Conservation (phyloP, 495 filamentous ascomycete genomes). For the Aspergillus baeticus region DNA sequence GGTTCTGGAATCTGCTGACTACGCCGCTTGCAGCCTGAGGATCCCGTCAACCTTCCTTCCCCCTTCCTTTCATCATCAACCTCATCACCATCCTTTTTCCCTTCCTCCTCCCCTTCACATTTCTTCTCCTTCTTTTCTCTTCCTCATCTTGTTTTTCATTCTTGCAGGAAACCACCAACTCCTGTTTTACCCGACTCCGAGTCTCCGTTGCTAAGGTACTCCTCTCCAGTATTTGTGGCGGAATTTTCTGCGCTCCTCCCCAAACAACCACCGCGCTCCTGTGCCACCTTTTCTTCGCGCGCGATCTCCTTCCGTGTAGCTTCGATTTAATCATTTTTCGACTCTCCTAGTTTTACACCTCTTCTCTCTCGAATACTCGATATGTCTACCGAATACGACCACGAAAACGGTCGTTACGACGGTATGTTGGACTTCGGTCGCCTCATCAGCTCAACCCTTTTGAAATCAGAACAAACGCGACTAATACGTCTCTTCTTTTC, state of each 20-base stretch:
- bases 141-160: not conserved
- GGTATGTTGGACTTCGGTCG: slow-evolving; percentile 55
- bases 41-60: slow-evolving; percentile 3
- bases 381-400: slow-evolving; percentile 80
- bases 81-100: slow-evolving; percentile 15
- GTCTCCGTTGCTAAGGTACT: slow-evolving; percentile 8
- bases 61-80: slow-evolving; percentile 30
- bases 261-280: slow-evolving; percentile 4
- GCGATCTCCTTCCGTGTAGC: slow-evolving; percentile 11
- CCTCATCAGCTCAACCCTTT: not conserved
- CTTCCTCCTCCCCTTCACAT: slow-evolving; percentile 11
- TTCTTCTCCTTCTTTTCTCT: slow-evolving; percentile 4
- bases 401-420: slow-evolving; percentile 80
- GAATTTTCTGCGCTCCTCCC: slow-evolving; percentile 12
- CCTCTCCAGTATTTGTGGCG: slow-evolving; percentile 9
- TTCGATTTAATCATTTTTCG: slow-evolving; percentile 13
- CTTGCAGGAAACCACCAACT: not conserved
- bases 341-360: slow-evolving; percentile 12
- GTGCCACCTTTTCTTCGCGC: slow-evolving; percentile 15
- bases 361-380: slow-evolving; percentile 23
- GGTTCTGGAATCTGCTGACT: slow-evolving; percentile 21
- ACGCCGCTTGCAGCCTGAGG: slow-evolving; percentile 4
- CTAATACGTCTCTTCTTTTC: slow-evolving; percentile 20
- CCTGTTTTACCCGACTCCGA: slow-evolving; percentile 4
- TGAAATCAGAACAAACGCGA: slow-evolving; percentile 16